Percentiles rank a stretch among this genome's conserved stretches.
These are phyloP conservation scores for Melanogaster broomeanus DNA, from an alignment of 768 basidiomycete species.

Conservation along the genomic window DNA sequence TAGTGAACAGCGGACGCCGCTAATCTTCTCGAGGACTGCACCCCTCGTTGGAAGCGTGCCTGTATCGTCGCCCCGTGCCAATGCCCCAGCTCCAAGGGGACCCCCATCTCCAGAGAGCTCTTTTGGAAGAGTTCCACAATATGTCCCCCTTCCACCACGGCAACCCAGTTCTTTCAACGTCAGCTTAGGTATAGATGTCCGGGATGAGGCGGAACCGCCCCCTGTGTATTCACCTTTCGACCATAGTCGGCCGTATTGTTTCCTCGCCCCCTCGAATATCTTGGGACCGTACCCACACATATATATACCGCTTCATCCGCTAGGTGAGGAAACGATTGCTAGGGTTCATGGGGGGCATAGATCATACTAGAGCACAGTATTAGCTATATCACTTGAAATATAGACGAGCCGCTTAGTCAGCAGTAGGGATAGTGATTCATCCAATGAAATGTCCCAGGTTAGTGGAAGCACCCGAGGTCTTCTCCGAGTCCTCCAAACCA, in stretches of 20 bases:
- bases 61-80: background rate
- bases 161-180: background rate
- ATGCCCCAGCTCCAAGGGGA: conserved; percentile 15
- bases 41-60: background rate
- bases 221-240: conserved; percentile 34
- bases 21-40: background rate
- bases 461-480: too few species aligned
- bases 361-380: conserved; percentile 1
- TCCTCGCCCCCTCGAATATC: conserved; percentile 15
- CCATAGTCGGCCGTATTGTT: conserved; percentile 14
- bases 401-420: conserved; percentile 19
- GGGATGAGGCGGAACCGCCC: conserved; percentile 10
- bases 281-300: conserved; percentile 32
- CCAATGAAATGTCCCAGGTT: background rate
- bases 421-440: background rate
- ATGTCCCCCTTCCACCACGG: background rate
- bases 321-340: background rate
- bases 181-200: background rate
- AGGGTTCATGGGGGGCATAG: background rate
- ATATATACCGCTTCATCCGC: conserved; percentile 1
- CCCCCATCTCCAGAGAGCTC: conserved; percentile 10
- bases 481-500: background rate
- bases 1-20: background rate
- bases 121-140: background rate
- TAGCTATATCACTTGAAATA: background rate